A percentile compares a stretch with the other conserved stretches of the same genome.
These are phyloP conservation scores for Xerocomellus intermedius DNA, from an alignment of 768 basidiomycete species.

Conservation along the genomic window DNA sequence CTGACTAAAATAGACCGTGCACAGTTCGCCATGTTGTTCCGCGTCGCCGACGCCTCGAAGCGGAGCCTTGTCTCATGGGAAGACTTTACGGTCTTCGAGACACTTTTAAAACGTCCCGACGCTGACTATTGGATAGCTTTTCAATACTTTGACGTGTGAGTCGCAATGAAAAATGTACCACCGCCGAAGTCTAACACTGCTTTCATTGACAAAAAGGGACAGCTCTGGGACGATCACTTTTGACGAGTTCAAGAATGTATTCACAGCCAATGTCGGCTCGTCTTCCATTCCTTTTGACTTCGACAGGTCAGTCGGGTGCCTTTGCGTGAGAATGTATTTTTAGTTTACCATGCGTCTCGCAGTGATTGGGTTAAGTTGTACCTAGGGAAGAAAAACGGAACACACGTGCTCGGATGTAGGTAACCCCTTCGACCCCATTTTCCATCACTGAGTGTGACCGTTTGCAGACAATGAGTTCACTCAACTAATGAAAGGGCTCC, in stretches of 20 bases:
- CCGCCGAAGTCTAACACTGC: conserved; percentile 3
- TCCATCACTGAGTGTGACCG: conserved; percentile 4
- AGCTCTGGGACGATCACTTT: conserved; percentile 90
- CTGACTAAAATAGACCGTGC: conserved; percentile 81
- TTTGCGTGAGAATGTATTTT: background rate
- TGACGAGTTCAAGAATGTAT: conserved; percentile 93
- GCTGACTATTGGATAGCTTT: conserved; percentile 98
- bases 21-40: conserved; percentile 88
- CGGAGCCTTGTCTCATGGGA: conserved; percentile 87
- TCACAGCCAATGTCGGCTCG: conserved; percentile 72
- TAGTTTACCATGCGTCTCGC: conserved; percentile 5
- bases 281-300: conserved; percentile 94
- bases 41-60: conserved; percentile 77
- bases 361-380: conserved; percentile 97
- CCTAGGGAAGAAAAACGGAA: conserved; percentile 87
- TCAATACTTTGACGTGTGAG: conserved; percentile 93
- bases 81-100: conserved; percentile 95
- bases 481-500: conserved; percentile 97
- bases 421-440: conserved; percentile 11
- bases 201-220: conserved; percentile 50
- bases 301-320: conserved; percentile 59
- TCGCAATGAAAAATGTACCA: conserved; percentile 14
- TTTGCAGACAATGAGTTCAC: conserved; percentile 89
- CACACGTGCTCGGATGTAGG: conserved; percentile 90
- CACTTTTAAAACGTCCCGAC: conserved; percentile 87